phyloP scores from a whole-genome alignment of 495 filamentous ascomycete genomes.

The Hypoxylon crocopeplum region DNA sequence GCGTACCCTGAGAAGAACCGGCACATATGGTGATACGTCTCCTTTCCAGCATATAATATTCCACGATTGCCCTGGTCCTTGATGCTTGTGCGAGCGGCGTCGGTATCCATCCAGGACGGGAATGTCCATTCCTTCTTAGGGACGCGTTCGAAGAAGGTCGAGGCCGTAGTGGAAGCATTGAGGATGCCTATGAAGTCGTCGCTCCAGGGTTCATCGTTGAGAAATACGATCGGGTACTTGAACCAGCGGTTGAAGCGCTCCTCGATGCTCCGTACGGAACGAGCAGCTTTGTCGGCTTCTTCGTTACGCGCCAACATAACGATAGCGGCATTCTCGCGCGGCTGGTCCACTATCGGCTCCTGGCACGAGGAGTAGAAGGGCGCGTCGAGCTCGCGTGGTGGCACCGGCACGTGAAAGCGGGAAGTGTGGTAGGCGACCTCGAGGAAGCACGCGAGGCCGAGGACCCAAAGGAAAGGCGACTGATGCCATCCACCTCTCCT shows the following conservation, averaged over 20 bases:
- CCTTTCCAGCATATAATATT: conserved; percentile 98
- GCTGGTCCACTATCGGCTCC: conserved; percentile 56
- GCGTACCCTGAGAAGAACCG: conserved; percentile 93
- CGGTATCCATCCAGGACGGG: conserved; percentile 83
- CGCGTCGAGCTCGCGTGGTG: conserved; percentile 46
- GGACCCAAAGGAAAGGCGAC: conserved; percentile 37
- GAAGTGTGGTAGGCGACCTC: conserved; percentile 42
- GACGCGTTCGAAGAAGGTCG: conserved; percentile 78
- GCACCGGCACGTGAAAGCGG: conserved; percentile 41
- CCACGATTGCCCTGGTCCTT: conserved; percentile 84
- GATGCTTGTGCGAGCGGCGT: conserved; percentile 83
- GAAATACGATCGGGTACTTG: conserved; percentile 94
- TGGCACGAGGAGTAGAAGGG: conserved; percentile 54
- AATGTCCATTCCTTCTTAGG: conserved; percentile 88
- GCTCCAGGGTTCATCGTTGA: conserved; percentile 89
- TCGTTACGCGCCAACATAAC: conserved; percentile 94
- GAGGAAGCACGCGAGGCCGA: conserved; percentile 37
- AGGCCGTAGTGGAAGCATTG: conserved; percentile 80
- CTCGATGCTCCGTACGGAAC: conserved; percentile 91
- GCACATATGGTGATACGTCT: conserved; percentile 98
- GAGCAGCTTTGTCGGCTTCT: conserved; percentile 86
- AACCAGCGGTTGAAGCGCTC: conserved; percentile 98
- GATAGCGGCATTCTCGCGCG: conserved; percentile 87
- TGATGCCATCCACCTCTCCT: conserved; percentile 36
- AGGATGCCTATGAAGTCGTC: conserved; percentile 85